phyloP scores from a whole-genome alignment of 345 rosid genomes.

The Acer negundo region DNA sequence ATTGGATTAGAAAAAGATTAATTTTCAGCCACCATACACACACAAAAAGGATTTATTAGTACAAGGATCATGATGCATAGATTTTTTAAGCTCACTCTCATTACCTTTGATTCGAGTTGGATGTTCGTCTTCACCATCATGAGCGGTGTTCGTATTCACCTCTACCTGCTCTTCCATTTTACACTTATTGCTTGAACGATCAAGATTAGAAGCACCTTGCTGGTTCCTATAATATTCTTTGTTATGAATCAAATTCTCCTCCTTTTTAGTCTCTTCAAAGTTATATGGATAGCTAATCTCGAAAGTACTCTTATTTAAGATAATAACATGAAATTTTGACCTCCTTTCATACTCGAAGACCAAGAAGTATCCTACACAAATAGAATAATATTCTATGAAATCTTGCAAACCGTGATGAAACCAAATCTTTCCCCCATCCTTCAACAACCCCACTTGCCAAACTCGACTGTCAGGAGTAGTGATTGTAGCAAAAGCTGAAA shows the following conservation, averaged over 20 bases:
- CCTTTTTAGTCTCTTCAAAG: constrained; percentile 13
- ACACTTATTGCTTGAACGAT: constrained; percentile 4
- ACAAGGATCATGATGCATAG: no score
- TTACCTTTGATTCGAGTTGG: no score
- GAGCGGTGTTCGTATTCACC: no score
- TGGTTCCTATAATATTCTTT: not conserved
- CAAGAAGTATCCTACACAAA: constrained; percentile 33
- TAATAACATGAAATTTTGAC: constrained; percentile 17
- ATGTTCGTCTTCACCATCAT: no score
- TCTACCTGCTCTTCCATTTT: constrained; percentile 16
- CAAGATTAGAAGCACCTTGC: not conserved
- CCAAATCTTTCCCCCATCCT: constrained; percentile 31
- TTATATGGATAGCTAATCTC: constrained; percentile 41
- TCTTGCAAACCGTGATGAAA: constrained; percentile 47
- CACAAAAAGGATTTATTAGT: no score
- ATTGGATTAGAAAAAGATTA: no score
- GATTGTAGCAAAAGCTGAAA: not conserved
- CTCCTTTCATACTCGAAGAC: constrained; percentile 39
- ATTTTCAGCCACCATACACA: no score
- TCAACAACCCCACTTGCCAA: constrained; percentile 42
- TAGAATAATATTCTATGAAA: constrained; percentile 29
- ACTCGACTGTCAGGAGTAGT: constrained; percentile 18
- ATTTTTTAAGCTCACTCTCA: no score
- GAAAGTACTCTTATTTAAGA: constrained; percentile 35
- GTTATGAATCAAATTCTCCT: not conserved